Conservation (phyloP, 1,284 basidiomycete genomes). For the Ustilago bromivora region DNA sequence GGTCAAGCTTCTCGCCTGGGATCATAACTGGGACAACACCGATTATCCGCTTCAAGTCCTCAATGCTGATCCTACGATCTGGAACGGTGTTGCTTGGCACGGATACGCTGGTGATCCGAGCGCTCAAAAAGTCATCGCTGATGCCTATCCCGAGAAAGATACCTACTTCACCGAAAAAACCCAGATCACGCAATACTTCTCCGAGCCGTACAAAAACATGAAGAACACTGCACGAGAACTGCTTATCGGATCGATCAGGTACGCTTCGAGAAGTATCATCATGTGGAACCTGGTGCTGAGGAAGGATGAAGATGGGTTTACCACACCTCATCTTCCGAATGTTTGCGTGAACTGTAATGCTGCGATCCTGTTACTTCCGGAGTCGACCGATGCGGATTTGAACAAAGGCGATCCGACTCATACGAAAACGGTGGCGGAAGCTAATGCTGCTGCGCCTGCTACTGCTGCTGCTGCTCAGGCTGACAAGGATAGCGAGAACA, state of each 20-base stretch:
- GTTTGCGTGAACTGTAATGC: constrained; percentile 56
- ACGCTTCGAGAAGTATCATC: constrained; percentile 27
- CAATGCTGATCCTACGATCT: constrained; percentile 30
- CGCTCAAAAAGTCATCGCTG: constrained; percentile 31
- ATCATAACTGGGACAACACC: constrained; percentile 56
- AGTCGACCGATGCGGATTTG: constrained; percentile 21
- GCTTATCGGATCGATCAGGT: constrained; percentile 51
- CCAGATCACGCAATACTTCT: constrained; percentile 47
- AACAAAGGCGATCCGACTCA: constrained; percentile 19
- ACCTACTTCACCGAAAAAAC: constrained; percentile 56
- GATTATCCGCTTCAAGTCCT: constrained; percentile 40
- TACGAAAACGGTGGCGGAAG: constrained; percentile 21
- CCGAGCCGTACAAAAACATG: constrained; percentile 60
- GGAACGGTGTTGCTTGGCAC: constrained; percentile 55
- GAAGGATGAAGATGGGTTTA: constrained; percentile 57
- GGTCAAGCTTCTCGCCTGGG: constrained; percentile 38
- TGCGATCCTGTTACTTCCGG: constrained; percentile 47
- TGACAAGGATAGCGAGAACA: neutral
- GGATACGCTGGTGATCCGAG: constrained; percentile 49
- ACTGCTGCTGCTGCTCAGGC: neutral
- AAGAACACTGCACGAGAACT: constrained; percentile 43
- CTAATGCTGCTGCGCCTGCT: constrained; percentile 8
- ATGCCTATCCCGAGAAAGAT: constrained; percentile 46
- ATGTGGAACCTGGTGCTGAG: constrained; percentile 56
- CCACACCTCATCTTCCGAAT: constrained; percentile 46